A percentile compares a stretch with the other conserved stretches of the same genome.
These are phyloP conservation scores for Phlebopus sp. DNA, from an alignment of 1,284 basidiomycete species.

Conservation along the genomic window DNA sequence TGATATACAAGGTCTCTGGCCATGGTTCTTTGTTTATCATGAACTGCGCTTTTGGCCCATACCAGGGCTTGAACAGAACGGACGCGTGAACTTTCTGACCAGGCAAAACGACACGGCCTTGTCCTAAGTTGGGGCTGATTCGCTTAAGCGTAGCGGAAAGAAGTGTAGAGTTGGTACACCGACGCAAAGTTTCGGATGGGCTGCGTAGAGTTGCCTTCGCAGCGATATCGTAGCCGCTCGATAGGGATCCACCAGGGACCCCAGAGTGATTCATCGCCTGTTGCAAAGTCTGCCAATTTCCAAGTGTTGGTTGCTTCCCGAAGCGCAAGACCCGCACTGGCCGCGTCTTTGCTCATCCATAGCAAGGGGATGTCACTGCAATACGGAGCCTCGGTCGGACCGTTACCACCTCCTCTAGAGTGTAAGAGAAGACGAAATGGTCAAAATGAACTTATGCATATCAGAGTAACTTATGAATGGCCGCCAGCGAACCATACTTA, in stretches of 20 bases:
- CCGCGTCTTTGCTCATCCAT: conserved; percentile 11
- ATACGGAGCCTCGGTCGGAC: not conserved
- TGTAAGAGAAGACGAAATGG: not conserved
- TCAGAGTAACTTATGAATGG: conserved; percentile 15
- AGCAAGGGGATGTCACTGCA: conserved; percentile 8
- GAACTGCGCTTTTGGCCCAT: conserved; percentile 2
- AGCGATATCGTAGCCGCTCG: conserved; percentile 8
- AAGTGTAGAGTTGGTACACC: too few relatives aligned
- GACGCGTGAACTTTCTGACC: conserved; percentile 11
- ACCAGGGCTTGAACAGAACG: conserved; percentile 1
- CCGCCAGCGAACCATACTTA: conserved; percentile 22
- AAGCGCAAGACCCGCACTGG: conserved; percentile 4
- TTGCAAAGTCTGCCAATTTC: not conserved
- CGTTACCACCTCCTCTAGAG: conserved; percentile 7
- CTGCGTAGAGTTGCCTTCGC: not conserved
- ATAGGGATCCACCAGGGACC: conserved; percentile 13
- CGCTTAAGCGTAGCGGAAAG: not conserved
- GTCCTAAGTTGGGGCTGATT: conserved; percentile 5
- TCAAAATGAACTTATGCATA: not conserved
- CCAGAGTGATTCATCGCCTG: conserved; percentile 7
- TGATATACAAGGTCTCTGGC: conserved; percentile 4
- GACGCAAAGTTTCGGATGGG: too few relatives aligned
- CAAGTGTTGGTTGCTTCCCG: not conserved
- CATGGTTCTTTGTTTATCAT: not conserved
- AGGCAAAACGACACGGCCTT: conserved; percentile 3